phyloP scores from a whole-genome alignment of 805 yeast species.

The Starmerella stellata region DNA sequence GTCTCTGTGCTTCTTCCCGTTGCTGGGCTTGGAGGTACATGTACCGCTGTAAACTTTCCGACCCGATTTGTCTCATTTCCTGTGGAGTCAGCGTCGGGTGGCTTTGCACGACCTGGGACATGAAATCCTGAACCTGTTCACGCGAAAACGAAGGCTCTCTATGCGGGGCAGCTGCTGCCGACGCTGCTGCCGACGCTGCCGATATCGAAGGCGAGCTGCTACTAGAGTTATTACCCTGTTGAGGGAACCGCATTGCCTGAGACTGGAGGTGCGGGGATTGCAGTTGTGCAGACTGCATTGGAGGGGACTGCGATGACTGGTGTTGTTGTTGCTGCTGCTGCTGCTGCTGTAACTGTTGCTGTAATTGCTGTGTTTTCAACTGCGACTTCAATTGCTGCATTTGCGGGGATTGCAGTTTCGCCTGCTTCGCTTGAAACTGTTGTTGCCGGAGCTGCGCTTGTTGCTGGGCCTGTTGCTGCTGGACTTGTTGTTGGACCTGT shows the following conservation, averaged over 20 bases:
- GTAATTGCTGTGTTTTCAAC: too few relatives aligned
- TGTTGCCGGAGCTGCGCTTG: too few relatives aligned
- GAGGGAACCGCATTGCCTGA: not conserved
- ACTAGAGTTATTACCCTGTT: not conserved
- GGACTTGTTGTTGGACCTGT: not conserved
- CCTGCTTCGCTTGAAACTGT: conserved; percentile 16
- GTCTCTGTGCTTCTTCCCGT: conserved; percentile 2
- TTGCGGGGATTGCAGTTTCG: too few relatives aligned
- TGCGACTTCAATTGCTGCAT: too few relatives aligned
- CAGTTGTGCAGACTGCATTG: not conserved
- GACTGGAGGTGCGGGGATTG: not conserved
- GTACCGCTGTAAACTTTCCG: conserved; percentile 14
- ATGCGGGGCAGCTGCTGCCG: conserved; percentile 5
- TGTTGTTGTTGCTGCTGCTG: conserved; percentile 7
- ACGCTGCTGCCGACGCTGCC: conserved; percentile 1
- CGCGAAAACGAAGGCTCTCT: conserved; percentile 6
- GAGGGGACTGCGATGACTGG: conserved; percentile 5
- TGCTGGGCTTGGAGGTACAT: conserved; percentile 9
- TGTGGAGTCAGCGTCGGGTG: conserved; percentile 15
- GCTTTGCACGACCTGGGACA: conserved; percentile 13
- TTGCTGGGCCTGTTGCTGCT: conserved; percentile 27
- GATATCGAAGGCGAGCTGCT: not conserved
- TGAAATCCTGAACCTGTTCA: conserved; percentile 14
- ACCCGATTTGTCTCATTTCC: conserved; percentile 17
- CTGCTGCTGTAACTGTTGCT: conserved; percentile 7